Percentiles rank a stretch among this genome's conserved stretches.
phyloP scores from a whole-genome alignment of 208 protist genomes.

The Trypanosoma platydactyli region DNA sequence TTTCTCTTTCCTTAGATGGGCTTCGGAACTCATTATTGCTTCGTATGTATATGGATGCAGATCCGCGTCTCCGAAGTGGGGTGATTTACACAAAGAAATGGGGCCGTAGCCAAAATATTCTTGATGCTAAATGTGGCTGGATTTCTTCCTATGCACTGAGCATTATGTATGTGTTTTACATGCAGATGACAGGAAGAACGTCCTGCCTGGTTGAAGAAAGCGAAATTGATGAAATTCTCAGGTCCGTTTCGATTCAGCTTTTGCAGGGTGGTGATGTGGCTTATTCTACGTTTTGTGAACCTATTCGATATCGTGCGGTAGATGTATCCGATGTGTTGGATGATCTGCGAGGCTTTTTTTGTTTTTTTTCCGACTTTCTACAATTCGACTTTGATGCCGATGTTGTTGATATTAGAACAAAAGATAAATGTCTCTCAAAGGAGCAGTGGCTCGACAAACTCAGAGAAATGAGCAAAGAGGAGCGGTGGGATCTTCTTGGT shows the following conservation, averaged over 20 bases:
- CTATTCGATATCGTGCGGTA: conserved; percentile 30
- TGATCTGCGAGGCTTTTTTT: conserved; percentile 62
- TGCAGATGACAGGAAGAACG: conserved; percentile 41
- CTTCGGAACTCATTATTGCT: conserved; percentile 70
- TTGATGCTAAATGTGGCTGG: conserved; percentile 75
- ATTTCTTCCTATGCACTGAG: conserved; percentile 84
- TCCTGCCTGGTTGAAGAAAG: conserved; percentile 36
- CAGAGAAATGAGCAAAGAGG: conserved; percentile 28
- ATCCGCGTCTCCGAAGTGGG: conserved; percentile 57
- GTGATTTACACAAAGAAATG: conserved; percentile 65
- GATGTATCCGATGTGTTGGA: conserved; percentile 34
- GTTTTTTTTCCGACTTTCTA: conserved; percentile 43
- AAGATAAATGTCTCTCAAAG: conserved; percentile 35
- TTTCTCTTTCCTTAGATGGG: conserved; percentile 73
- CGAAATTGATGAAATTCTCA: conserved; percentile 26
- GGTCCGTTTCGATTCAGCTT: not conserved
- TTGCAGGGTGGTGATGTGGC: not conserved
- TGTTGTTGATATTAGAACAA: conserved; percentile 73
- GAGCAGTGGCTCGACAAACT: conserved; percentile 57
- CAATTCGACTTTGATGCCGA: conserved; percentile 71
- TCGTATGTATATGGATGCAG: conserved; percentile 57
- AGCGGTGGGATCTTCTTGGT: conserved; percentile 71
- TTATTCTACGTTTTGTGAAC: conserved; percentile 12
- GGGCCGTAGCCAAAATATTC: conserved; percentile 57
- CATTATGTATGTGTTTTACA: conserved; percentile 83